These are phyloP conservation scores for Tricholoma flavovirens DNA, from an alignment of 768 basidiomycete genomes.

Conservation along the genomic window DNA sequence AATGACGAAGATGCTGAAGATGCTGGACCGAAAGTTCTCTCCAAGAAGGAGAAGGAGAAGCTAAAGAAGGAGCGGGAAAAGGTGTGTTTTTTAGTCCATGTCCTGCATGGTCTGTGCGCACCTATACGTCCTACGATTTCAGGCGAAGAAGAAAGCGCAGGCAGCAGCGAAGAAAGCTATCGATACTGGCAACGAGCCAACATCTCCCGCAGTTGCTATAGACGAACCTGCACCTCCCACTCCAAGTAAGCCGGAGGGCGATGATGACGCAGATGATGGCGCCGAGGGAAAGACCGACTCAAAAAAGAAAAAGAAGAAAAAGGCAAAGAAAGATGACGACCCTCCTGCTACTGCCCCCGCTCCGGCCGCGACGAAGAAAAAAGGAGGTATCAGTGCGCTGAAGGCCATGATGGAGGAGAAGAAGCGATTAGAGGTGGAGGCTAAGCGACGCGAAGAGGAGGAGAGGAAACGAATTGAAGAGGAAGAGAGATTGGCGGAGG, in stretches of 20 bases:
- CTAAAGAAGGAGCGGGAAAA: constrained; percentile 97
- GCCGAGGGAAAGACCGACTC: constrained; percentile 46
- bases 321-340: constrained; percentile 57
- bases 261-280: constrained; percentile 60
- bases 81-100: constrained; percentile 34
- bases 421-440: constrained; percentile 84
- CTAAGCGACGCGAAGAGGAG: constrained; percentile 63
- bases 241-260: constrained; percentile 45
- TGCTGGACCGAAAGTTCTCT: constrained; percentile 60
- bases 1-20: constrained; percentile 53
- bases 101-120: constrained; percentile 5
- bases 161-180: constrained; percentile 74
- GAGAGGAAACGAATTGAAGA: constrained; percentile 80
- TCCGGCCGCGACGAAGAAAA: constrained; percentile 56
- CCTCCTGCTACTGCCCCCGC: constrained; percentile 33
- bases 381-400: constrained; percentile 74
- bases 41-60: constrained; percentile 96
- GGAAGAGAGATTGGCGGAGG: constrained; percentile 73
- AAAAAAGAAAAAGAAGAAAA: constrained; percentile 90
- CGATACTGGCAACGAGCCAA: constrained; percentile 25
- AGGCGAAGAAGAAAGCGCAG: constrained; percentile 96
- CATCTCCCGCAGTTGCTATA: constrained; percentile 19
- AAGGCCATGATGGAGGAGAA: constrained; percentile 92
- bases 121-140: constrained; percentile 9
- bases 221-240: constrained; percentile 23